These are phyloP conservation scores for Chalaropsis ovoidea DNA, from an alignment of 2,329 filamentous ascomycete genomes.

Conservation along the genomic window DNA sequence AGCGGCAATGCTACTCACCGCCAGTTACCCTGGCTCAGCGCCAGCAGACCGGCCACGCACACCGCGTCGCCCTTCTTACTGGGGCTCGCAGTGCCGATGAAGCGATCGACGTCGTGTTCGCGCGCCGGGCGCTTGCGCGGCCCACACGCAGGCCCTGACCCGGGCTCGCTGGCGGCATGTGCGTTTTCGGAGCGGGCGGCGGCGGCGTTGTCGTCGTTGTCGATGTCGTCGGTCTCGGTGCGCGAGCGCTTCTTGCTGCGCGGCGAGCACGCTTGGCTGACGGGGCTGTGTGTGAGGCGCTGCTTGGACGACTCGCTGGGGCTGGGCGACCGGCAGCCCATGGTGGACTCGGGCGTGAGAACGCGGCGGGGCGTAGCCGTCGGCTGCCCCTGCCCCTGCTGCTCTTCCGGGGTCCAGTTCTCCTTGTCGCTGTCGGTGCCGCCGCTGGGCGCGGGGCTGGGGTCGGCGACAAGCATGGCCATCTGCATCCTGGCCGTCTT, in stretches of 20 bases:
- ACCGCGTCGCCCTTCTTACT: conserved; percentile 74
- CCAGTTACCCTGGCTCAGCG: conserved; percentile 89
- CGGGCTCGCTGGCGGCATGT: not conserved
- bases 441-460: conserved; percentile 21
- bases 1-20: conserved; percentile 19
- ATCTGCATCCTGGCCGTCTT: conserved; percentile 3
- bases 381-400: conserved; percentile 41
- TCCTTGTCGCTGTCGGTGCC: conserved; percentile 62
- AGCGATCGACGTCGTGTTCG: conserved; percentile 56
- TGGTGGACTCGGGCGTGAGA: conserved; percentile 32
- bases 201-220: not conserved
- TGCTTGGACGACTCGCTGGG: conserved; percentile 27
- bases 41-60: conserved; percentile 79
- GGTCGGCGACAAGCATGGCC: conserved; percentile 16
- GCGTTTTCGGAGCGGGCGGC: not conserved
- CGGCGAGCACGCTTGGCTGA: conserved; percentile 26
- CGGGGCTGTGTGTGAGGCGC: not conserved
- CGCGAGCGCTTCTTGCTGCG: conserved; percentile 22
- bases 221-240: conserved; percentile 11
- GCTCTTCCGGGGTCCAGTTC: conserved; percentile 60
- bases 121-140: conserved; percentile 29
- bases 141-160: not conserved
- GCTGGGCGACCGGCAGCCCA: conserved; percentile 32
- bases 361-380: conserved; percentile 29
- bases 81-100: conserved; percentile 60